Evolutionary conservation across 202 grass and related monocot species (phyloP), one percentile per base, ranked within the genome.

Genomic region (Schoenoplectus triqueter): DNA sequence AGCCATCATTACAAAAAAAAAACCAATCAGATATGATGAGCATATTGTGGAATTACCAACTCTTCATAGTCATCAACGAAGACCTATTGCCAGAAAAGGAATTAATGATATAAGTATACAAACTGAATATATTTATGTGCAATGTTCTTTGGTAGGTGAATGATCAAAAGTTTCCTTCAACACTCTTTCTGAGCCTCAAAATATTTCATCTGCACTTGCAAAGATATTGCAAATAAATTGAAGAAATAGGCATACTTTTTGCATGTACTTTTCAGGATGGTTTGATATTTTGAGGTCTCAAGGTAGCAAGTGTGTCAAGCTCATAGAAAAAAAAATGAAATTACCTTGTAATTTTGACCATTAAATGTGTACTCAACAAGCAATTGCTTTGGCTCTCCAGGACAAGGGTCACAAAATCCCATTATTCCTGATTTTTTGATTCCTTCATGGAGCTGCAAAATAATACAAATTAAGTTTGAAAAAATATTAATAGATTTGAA

Each of bases 361-460:
- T 87, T 82, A 80, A 90, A 95, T 66, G 64, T 90, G 73, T 99
- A 99, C 60, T 95, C 93, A 39, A 99, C 88, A 39, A 95, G 79
- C 84, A 99, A 85, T 42, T 90, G 84, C 78, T 94, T 95, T 19
- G 90, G 90, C 69, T 92, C 87, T 63, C 91, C 96, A 79, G 96
- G 96, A 66, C 91, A 99, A 51, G 93, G 96, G 89, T 99, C 96
- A 57, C 94, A 99, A 82, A 99, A 95, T 44, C 96, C 96, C 93
- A 99, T 99, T 90, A 99, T 88, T 84, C 96, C 93, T 13, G 96
- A 94, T 85, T 99, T 99, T 73, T 99, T 99, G 80, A 99, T 99
- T 87, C 96, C 93, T 66, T 95, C 86, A 20, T 95, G 96, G 87
- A 99, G 96, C 96, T 99, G 90, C 75, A 87, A 42, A 60, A 54